phyloP scores from a whole-genome alignment of 1,284 basidiomycete genomes.

The Tilletiaria anomala region DNA sequence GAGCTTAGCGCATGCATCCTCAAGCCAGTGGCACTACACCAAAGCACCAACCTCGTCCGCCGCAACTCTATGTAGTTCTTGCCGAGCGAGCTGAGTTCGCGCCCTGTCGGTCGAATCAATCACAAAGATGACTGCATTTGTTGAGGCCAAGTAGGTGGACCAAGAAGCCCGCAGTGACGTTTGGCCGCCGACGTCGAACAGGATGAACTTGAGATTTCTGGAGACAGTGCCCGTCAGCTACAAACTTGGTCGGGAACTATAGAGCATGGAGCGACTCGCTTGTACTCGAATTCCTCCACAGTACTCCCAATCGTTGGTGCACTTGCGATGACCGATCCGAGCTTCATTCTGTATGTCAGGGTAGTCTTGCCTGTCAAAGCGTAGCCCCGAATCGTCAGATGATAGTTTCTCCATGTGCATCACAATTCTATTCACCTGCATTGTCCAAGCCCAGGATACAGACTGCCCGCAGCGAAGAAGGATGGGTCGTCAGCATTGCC shows the following conservation, averaged over 20 bases:
- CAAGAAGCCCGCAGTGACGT: slow-evolving; percentile 42
- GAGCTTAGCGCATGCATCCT: too few relatives aligned
- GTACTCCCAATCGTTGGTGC: slow-evolving; percentile 45
- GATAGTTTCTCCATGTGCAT: not conserved
- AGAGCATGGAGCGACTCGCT: too few relatives aligned
- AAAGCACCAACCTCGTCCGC: slow-evolving; percentile 21
- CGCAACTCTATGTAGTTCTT: slow-evolving; percentile 42
- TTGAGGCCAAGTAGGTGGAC: slow-evolving; percentile 42
- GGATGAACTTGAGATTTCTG: slow-evolving; percentile 44
- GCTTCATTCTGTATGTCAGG: slow-evolving; percentile 45
- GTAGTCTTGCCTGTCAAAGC: slow-evolving; percentile 39
- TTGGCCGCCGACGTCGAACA: slow-evolving; percentile 45
- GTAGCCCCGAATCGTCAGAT: not conserved
- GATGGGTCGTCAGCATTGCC: not conserved
- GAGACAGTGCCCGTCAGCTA: too few relatives aligned
- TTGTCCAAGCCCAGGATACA: slow-evolving; percentile 31
- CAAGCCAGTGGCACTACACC: not conserved
- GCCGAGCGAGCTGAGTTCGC: slow-evolving; percentile 41
- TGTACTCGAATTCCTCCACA: slow-evolving; percentile 41
- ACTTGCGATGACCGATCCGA: slow-evolving; percentile 45
- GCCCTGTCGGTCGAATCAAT: slow-evolving; percentile 45
- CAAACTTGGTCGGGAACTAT: too few relatives aligned
- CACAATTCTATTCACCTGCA: too few relatives aligned
- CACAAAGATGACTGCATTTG: slow-evolving; percentile 44
- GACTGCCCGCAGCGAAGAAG: slow-evolving; percentile 2